phyloP scores from a whole-genome alignment of 768 basidiomycete species.

The Trametes punicea region DNA sequence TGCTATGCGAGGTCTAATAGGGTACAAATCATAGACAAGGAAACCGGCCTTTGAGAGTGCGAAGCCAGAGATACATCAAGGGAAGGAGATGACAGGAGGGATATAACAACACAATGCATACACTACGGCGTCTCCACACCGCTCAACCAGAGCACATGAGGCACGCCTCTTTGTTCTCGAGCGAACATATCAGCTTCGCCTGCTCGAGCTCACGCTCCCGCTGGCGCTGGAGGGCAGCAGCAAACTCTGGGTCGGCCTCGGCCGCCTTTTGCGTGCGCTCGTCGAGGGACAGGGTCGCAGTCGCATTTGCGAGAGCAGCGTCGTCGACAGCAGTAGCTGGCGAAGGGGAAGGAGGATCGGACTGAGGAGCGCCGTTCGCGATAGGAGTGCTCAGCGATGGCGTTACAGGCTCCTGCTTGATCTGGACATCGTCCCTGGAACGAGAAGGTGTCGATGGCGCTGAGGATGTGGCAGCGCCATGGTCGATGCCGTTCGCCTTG shows the following conservation, averaged over 20 bases:
- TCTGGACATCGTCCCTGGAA: conserved; percentile 8
- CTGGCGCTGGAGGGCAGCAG: conserved; percentile 69
- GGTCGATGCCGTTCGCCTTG: background rate
- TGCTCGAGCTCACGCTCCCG: conserved; percentile 75
- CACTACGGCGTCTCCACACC: background rate
- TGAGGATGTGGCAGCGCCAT: background rate
- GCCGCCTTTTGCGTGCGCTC: conserved; percentile 53
- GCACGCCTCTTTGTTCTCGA: conserved; percentile 94
- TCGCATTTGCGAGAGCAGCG: conserved; percentile 16
- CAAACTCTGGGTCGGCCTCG: conserved; percentile 68
- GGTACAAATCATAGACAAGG: conserved; percentile 1
- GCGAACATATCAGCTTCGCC: conserved; percentile 75
- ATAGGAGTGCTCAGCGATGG: conserved; percentile 10
- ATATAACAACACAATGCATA: conserved; percentile 4
- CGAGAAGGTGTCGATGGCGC: background rate
- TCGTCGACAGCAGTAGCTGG: conserved; percentile 16
- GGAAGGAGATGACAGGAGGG: background rate
- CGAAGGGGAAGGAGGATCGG: conserved; percentile 30
- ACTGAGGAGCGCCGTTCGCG: conserved; percentile 18
- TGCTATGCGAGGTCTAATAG: conserved; percentile 8
- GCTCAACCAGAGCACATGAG: conserved; percentile 83
- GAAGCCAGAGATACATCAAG: conserved; percentile 7
- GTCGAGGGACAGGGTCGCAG: conserved; percentile 41
- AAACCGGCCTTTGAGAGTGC: conserved; percentile 1
- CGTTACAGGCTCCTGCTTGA: conserved; percentile 22